phyloP scores from a whole-genome alignment of 2,329 filamentous ascomycete species.

The Cladosporium velox region DNA sequence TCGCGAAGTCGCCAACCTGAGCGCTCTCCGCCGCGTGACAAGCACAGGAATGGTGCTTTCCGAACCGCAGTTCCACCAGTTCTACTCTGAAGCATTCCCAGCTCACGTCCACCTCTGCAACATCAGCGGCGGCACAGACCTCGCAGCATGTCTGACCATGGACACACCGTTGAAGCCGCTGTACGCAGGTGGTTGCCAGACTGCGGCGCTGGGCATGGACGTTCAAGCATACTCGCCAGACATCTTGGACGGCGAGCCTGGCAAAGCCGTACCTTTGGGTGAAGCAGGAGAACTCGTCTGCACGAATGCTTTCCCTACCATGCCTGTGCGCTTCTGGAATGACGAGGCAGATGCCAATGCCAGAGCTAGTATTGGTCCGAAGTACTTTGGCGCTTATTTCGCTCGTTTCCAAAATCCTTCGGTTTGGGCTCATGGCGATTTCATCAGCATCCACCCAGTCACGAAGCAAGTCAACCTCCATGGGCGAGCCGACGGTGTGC shows the following conservation, averaged over 20 bases:
- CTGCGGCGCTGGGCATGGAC: slow-evolving; percentile 55
- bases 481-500: slow-evolving; percentile 72
- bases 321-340: slow-evolving; percentile 59
- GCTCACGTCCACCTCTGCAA: slow-evolving; percentile 67
- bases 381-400: slow-evolving; percentile 51
- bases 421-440: slow-evolving; percentile 84
- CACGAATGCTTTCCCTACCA: slow-evolving; percentile 70
- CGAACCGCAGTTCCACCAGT: slow-evolving; percentile 77
- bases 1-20: slow-evolving; percentile 63
- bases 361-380: slow-evolving; percentile 35
- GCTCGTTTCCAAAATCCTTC: slow-evolving; percentile 46
- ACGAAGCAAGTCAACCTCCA: slow-evolving; percentile 68
- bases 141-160: slow-evolving; percentile 64
- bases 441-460: slow-evolving; percentile 67
- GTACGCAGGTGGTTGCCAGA: slow-evolving; percentile 60
- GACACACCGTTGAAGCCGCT: slow-evolving; percentile 71
- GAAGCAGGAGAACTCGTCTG: slow-evolving; percentile 73
- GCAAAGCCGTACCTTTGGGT: slow-evolving; percentile 60
- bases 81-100: slow-evolving; percentile 73
- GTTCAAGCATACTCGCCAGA: slow-evolving; percentile 62
- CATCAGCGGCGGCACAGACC: slow-evolving; percentile 76
- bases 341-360: slow-evolving; percentile 29
- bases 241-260: slow-evolving; percentile 48
- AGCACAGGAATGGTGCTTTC: slow-evolving; percentile 82
- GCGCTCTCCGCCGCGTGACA: slow-evolving; percentile 61